Conservation (phyloP, 768 basidiomycete genomes). For the Suillus ampliporus region DNA sequence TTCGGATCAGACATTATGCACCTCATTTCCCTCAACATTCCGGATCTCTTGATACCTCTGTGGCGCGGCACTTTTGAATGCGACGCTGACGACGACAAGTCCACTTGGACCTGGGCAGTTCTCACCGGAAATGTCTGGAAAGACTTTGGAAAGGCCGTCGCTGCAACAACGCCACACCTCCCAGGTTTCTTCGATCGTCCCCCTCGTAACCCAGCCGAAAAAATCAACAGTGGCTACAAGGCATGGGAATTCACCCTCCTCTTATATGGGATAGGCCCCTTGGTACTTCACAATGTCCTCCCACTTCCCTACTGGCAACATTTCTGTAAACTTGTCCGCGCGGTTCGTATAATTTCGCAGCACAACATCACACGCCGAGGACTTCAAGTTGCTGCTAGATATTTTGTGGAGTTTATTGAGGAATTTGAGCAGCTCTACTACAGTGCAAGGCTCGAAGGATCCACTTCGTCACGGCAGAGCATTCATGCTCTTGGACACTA, state of each 20-base stretch:
- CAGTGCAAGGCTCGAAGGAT: constrained; percentile 25
- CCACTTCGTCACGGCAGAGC: constrained; percentile 33
- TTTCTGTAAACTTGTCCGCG: constrained; percentile 27
- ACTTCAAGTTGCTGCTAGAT: constrained; percentile 13
- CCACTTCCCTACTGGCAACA: constrained; percentile 21
- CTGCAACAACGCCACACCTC: constrained; percentile 4
- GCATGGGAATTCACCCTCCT: constrained; percentile 23
- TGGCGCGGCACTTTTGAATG: constrained; percentile 30
- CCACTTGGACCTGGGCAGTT: constrained; percentile 23
- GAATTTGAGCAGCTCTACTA: constrained; percentile 38
- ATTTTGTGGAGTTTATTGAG: constrained; percentile 26
- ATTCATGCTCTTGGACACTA: constrained; percentile 33
- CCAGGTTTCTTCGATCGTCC: constrained; percentile 43
- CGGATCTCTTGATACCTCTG: constrained; percentile 25
- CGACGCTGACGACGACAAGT: constrained; percentile 17
- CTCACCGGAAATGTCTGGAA: constrained; percentile 2
- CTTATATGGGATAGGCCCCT: constrained; percentile 24
- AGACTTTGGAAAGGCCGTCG: constrained; percentile 4
- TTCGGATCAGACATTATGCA: constrained; percentile 51
- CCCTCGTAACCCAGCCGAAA: constrained; percentile 27
- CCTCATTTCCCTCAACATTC: constrained; percentile 31
- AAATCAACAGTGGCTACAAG: constrained; percentile 31
- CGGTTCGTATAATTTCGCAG: constrained; percentile 24
- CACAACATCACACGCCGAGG: constrained; percentile 19
- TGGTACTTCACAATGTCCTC: constrained; percentile 20